Percentiles rank a stretch among this genome's conserved stretches.
Evolutionary conservation across 768 basidiomycete genomes (phyloP).

Genomic region (Filobasidium wieringae): DNA sequence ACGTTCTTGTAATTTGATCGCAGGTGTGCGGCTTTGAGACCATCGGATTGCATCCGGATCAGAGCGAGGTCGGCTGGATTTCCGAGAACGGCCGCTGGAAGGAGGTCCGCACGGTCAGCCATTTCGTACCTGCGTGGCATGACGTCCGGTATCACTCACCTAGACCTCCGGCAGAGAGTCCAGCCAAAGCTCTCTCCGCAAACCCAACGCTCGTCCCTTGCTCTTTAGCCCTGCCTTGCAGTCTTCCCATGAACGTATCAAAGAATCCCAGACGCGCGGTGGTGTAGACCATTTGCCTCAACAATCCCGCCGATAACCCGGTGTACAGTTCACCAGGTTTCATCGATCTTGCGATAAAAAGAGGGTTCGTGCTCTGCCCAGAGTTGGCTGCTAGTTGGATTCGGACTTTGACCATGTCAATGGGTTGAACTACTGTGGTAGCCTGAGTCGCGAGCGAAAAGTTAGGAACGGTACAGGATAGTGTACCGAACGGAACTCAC

Average conservation of each 20-base stretch:
- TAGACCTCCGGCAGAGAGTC: conserved; percentile 13
- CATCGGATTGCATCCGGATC: conserved; percentile 17
- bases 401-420: conserved; percentile 17
- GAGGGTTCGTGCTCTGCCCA: background rate
- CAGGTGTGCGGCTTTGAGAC: conserved; percentile 13
- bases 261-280: conserved; percentile 15
- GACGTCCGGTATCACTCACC: background rate
- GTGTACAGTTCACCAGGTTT: conserved; percentile 6
- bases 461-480: background rate
- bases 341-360: conserved; percentile 11
- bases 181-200: conserved; percentile 12
- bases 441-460: background rate
- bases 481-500: background rate
- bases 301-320: conserved; percentile 13
- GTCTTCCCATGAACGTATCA: conserved; percentile 14
- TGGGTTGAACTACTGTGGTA: conserved; percentile 14
- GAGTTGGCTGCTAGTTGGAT: conserved; percentile 9
- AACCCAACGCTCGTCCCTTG: conserved; percentile 10
- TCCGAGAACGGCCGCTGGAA: conserved; percentile 10
- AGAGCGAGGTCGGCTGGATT: conserved; percentile 16
- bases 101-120: background rate
- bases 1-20: conserved; percentile 13
- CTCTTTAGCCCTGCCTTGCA: conserved; percentile 2
- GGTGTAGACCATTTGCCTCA: conserved; percentile 15
- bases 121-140: background rate